phyloP scores from a whole-genome alignment of 2,329 filamentous ascomycete genomes.

The Pyricularia grisea region DNA sequence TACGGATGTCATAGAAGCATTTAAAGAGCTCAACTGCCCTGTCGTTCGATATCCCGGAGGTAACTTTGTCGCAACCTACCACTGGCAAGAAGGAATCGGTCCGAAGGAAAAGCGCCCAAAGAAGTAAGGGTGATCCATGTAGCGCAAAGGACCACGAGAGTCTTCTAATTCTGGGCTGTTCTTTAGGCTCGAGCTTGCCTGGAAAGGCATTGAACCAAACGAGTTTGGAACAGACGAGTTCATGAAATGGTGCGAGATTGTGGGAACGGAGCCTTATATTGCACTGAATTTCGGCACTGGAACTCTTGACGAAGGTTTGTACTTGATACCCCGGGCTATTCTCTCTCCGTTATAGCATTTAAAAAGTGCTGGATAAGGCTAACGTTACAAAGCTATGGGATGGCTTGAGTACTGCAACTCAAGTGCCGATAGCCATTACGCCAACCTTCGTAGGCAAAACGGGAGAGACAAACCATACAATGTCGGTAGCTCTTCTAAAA shows the following conservation, averaged over 20 bases:
- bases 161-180: no score
- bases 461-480: constrained; percentile 70
- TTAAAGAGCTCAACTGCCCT: constrained; percentile 65
- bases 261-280: constrained; percentile 68
- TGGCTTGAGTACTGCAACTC: constrained; percentile 88
- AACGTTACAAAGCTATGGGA: constrained; percentile 33
- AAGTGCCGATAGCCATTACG: constrained; percentile 68
- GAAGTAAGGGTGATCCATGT: background rate
- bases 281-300: constrained; percentile 77
- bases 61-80: constrained; percentile 78
- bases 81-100: constrained; percentile 76
- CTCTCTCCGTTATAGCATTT: background rate
- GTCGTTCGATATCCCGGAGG: constrained; percentile 76
- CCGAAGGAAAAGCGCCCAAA: constrained; percentile 58
- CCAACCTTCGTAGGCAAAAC: constrained; percentile 68
- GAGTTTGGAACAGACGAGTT: constrained; percentile 82
- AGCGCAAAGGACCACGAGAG: no score
- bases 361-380: background rate
- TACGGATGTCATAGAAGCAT: constrained; percentile 64
- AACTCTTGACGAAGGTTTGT: constrained; percentile 32
- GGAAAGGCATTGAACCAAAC: constrained; percentile 69
- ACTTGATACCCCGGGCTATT: background rate
- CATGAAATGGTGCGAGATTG: constrained; percentile 66
- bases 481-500: constrained; percentile 22
- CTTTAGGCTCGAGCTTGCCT: constrained; percentile 62